Base-by-base conservation (phyloP, 75 land plant genomes). In the Ceratopteris richardii region DNA sequence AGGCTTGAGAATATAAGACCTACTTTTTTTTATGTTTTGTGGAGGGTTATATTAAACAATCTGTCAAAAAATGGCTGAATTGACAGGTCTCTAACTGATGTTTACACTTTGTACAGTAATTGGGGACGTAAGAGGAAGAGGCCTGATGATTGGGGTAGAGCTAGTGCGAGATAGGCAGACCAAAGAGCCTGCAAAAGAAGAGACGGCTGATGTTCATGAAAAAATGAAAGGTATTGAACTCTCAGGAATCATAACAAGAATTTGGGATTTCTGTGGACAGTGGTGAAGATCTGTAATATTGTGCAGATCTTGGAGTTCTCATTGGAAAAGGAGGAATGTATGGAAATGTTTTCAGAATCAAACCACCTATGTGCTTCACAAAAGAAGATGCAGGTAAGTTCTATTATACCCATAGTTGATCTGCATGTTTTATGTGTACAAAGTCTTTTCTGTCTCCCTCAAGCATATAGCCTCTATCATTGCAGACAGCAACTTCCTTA, bases 311-410 rank as follows among this genome's bases (percentile, higher is more conserved):
- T 67, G 97, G 97, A 66, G 84, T 88, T 2, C 52, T 92, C 62
- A 63, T 92, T 47, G 97, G 97, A 9, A 92, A 84, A 70, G 94
- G 97, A 20, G 97, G 97, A 29, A 73, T 66, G 44, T 68, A 75
- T 76, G 94, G 89, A 36, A 94, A 94, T 66, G 96, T 89, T 17
- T 89, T 94, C 63, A 86, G 98, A 90, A 80, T 94, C 50, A 89
- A 85, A 26, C 98, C 98, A 59, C 98, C 98, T 0, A 85, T 94
- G 65, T 94, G 98, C 75, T 83, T 94, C 78, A 83, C 84, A 4
- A 82, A 80, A 70, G 81, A 86, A 52, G 98, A 94, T 81, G 80
- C 98, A 27, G 98, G 98, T 90, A 44, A 28, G 75, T 24, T 43
- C n/a, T 11, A 24, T 22, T 4, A 27, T 27, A 21, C 2, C 13